phyloP scores from a whole-genome alignment of 352 stramenopile genomes.

The Pythium dissimile region DNA sequence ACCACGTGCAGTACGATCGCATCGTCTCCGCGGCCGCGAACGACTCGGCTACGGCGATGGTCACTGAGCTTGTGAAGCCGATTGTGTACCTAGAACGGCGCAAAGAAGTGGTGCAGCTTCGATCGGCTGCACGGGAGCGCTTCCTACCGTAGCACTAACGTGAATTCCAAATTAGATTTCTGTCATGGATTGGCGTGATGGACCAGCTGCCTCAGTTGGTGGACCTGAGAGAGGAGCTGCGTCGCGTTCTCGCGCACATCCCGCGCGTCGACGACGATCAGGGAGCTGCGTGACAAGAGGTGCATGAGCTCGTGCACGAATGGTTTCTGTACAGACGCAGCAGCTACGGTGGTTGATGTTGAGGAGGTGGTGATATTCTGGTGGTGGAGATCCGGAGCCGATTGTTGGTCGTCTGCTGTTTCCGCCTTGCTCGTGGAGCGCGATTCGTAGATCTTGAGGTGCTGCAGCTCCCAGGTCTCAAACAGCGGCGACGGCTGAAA shows the following conservation, averaged over 20 bases:
- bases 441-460: slow-evolving; percentile 42
- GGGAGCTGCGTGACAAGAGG: slow-evolving; percentile 14
- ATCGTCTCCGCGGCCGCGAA: slow-evolving; percentile 49
- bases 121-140: slow-evolving; percentile 25
- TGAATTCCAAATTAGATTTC: neutral
- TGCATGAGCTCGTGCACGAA: slow-evolving; percentile 18
- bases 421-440: neutral
- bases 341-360: too few relatives aligned
- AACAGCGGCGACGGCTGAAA: slow-evolving; percentile 58
- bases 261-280: slow-evolving; percentile 17
- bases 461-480: slow-evolving; percentile 53
- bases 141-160: neutral
- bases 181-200: neutral
- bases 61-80: slow-evolving; percentile 41
- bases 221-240: slow-evolving; percentile 11
- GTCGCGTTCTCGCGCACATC: slow-evolving; percentile 20
- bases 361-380: too few relatives aligned
- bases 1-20: slow-evolving; percentile 44
- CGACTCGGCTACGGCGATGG: slow-evolving; percentile 51
- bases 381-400: too few relatives aligned
- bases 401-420: too few relatives aligned
- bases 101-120: slow-evolving; percentile 44
- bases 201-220: slow-evolving; percentile 18
- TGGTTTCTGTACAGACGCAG: too few relatives aligned
- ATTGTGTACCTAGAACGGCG: slow-evolving; percentile 41